Evolutionary conservation across 139 green algal species (phyloP).

Genomic region (Pseudopediastrum boryanum): DNA sequence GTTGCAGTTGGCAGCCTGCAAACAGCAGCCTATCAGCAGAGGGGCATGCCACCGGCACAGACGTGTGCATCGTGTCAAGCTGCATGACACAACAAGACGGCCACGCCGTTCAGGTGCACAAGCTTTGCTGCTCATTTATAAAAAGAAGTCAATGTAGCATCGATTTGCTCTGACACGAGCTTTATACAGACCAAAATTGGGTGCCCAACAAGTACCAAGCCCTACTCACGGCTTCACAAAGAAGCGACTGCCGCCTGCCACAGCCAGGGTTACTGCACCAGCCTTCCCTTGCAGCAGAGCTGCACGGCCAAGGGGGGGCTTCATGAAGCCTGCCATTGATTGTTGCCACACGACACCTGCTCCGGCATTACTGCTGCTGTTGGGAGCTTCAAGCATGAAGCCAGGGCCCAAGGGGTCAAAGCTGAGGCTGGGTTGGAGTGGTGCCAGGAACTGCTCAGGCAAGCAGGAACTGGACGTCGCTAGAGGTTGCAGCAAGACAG

Average conservation of each 20-base stretch:
- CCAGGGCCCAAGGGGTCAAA: conserved; percentile 1
- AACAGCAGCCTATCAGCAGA: not conserved
- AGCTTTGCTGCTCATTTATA: too few relatives aligned
- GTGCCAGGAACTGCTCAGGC: conserved; percentile 2
- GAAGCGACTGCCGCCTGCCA: too few relatives aligned
- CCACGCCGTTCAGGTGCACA: too few relatives aligned
- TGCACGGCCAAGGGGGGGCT: too few relatives aligned
- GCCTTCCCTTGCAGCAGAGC: too few relatives aligned
- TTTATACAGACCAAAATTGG: too few relatives aligned
- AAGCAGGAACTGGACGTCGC: conserved; percentile 12
- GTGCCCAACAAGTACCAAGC: too few relatives aligned
- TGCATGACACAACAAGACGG: not conserved
- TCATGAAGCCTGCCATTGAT: conserved; percentile 7
- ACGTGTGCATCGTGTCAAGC: not conserved
- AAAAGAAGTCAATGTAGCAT: too few relatives aligned
- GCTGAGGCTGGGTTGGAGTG: conserved; percentile 15
- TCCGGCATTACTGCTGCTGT: not conserved
- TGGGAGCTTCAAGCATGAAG: conserved; percentile 2
- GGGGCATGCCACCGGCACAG: not conserved
- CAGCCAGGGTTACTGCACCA: too few relatives aligned
- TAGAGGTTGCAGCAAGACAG: not conserved
- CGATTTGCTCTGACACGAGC: too few relatives aligned
- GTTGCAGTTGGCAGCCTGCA: conserved; percentile 19
- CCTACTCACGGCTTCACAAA: too few relatives aligned
- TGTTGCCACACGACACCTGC: conserved; percentile 25